Percentiles rank a stretch among this genome's conserved stretches.
phyloP scores from a whole-genome alignment of 352 stramenopile genomes.

The Pythium guiyangense region DNA sequence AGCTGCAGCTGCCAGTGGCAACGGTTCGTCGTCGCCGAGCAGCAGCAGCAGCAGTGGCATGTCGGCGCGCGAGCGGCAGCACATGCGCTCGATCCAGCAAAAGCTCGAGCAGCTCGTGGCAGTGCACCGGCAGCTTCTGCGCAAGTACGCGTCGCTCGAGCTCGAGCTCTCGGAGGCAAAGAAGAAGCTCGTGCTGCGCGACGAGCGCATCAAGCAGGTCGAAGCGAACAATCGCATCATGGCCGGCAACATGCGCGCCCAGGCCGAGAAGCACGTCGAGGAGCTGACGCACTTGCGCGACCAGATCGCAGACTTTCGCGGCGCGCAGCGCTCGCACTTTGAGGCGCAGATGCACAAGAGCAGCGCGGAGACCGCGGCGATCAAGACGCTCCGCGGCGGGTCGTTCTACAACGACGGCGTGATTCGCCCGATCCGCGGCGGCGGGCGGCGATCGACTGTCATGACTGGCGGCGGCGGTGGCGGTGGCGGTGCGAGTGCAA shows the following conservation, averaged over 20 bases:
- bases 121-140: slow-evolving; percentile 85
- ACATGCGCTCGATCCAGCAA: slow-evolving; percentile 89
- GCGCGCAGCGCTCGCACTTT: slow-evolving; percentile 72
- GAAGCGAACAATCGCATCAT: slow-evolving; percentile 86
- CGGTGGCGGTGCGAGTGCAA: slow-evolving; percentile 9
- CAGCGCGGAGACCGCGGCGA: slow-evolving; percentile 24
- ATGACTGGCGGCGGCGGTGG: slow-evolving; percentile 20
- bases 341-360: slow-evolving; percentile 59
- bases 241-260: slow-evolving; percentile 84
- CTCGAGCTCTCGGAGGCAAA: slow-evolving; percentile 83
- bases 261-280: slow-evolving; percentile 86
- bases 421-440: slow-evolving; percentile 71
- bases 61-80: slow-evolving; percentile 75
- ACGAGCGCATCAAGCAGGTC: slow-evolving; percentile 90
- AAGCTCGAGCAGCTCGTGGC: slow-evolving; percentile 90
- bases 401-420: slow-evolving; percentile 66
- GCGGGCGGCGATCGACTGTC: slow-evolving; percentile 56
- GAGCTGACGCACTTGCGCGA: slow-evolving; percentile 84
- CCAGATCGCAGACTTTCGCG: slow-evolving; percentile 81
- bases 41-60: slow-evolving; percentile 40
- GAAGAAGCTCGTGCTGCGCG: slow-evolving; percentile 86
- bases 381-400: slow-evolving; percentile 65
- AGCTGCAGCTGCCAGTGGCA: neutral
- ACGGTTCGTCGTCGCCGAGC: slow-evolving; percentile 20
- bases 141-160: slow-evolving; percentile 89